Base-by-base conservation (phyloP, 306 rosid species). In the Lathyrus aphaca region DNA sequence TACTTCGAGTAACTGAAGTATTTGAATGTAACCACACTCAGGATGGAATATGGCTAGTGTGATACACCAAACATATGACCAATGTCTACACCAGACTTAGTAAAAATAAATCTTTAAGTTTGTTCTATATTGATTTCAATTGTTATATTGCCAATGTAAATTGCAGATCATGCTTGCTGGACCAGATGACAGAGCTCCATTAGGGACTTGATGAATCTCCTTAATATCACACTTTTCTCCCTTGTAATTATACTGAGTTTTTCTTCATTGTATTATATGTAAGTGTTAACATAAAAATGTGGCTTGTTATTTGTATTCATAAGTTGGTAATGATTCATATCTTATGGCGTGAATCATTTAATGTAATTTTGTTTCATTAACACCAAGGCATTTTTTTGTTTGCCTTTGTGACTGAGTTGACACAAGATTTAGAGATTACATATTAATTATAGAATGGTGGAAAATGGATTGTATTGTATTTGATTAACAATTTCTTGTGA, bases 131-230 rank as follows among this genome's bases (percentile, higher is more conserved):
- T 48, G 56, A 21, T 68, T 5, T 8, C 43, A 10, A 68, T 57
- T 60, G 63, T 56, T 83, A 43, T 71, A 67, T 25, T 74, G 21
- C 8, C 46, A 70, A 73, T 63, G 66, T 63, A 50, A 66, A 72
- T 84, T 59, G 1, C 89, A 94, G 98, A 88, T 94, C 78, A 81
- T 88, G 87, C 87, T 94, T 70, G 94, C 96, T 16, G 97, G 98
- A 64, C 98, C 98, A 13, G 95, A 87, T 67, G 97, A 91, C 86
- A 88, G 96, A 81, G 85, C 91, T 75, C 79, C 91, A 54, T 59
- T 79, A 68, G 91, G 90, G 58, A 85, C 88, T 64, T 81, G 82
- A 85, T 61, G 69, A 78, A 69, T 45, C 68, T 73, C 46, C 50
- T 61, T 29, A 50, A 64, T 57, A 64, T 70, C 46, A 38, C 44